phyloP scores from a whole-genome alignment of 2,329 filamentous ascomycete genomes.

The Fusarium chuoi region DNA sequence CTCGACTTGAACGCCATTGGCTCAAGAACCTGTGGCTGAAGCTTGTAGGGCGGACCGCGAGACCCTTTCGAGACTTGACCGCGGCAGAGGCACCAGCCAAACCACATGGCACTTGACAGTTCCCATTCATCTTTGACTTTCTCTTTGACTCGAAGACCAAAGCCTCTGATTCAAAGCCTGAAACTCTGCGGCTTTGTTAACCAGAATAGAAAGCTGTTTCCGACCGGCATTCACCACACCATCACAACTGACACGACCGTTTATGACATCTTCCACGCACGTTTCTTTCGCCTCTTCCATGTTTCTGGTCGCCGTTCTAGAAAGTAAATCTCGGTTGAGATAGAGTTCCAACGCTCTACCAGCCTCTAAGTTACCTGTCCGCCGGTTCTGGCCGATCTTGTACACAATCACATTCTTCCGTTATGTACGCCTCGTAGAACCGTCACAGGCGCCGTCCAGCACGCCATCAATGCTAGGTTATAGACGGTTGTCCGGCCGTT shows the following conservation, averaged over 20 bases:
- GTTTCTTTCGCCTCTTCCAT: conserved; percentile 7
- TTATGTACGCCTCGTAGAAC: conserved; percentile 15
- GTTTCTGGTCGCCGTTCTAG: conserved; percentile 17
- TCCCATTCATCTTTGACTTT: conserved; percentile 20
- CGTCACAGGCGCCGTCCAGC: conserved; percentile 29
- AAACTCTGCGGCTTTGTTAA: conserved; percentile 19
- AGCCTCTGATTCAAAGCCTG: conserved; percentile 32
- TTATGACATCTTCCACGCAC: conserved; percentile 21
- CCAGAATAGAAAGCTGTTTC: conserved; percentile 17
- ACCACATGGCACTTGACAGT: conserved; percentile 31
- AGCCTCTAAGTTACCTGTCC: conserved; percentile 2
- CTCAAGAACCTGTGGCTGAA: conserved; percentile 13
- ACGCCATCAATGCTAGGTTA: conserved; percentile 19
- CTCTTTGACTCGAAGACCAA: conserved; percentile 11
- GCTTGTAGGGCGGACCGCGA: conserved; percentile 11
- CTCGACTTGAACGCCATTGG: conserved; percentile 24
- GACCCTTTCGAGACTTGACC: conserved; percentile 19
- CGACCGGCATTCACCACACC: background rate
- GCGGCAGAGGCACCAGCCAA: conserved; percentile 37
- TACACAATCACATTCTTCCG: conserved; percentile 32
- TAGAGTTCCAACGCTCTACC: conserved; percentile 33
- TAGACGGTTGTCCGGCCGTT: conserved; percentile 4
- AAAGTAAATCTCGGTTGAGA: conserved; percentile 9
- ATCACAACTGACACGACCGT: background rate
- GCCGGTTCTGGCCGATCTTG: conserved; percentile 5